Base-by-base conservation (phyloP, 345 rosid genomes). In the Populus alba region DNA sequence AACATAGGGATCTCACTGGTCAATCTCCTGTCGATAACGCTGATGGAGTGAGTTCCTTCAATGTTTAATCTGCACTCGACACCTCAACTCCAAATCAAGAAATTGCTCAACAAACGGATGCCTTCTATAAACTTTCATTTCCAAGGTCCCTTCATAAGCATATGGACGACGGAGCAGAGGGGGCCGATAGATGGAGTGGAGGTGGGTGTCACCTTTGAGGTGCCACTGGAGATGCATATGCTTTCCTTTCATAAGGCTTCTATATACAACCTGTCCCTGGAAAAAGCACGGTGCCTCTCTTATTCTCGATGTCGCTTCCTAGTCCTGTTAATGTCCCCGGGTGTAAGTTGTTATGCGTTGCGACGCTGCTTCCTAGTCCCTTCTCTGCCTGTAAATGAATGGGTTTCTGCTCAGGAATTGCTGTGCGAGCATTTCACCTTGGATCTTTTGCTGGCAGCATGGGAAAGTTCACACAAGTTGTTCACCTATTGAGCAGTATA, bases 381-480 rank as follows among this genome's bases (percentile, higher is more conserved):
- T n/a, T 53, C 51, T 29, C 4, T 72, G 68, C 71, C 66, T 37
- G 23, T 38, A 38, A 39, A 33, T 71, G 23, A 57, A 27, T 10
- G 59, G 7, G 55, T 66, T 66, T 59, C 67, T 31, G 67, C 51
- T 45, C 20, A 22, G 22, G n/a, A 39, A 66, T 27, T 67, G 8
- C 53, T n/a, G 31, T 5, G 57, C 31, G 17, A 37, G 39, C 39
- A 6, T 37, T 37, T 37, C 39, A 37, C 75, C 75, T 53, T 63
- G 20, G 79, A 35, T 39, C 61, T 66, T 13, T 81, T 62, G 39
- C 74, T 75, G 23, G 67, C 70, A 79, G 23, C 18, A 49, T n/a
- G 61, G 66, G 78, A 82, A 82, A 82, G 82, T 43, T 72, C 62
- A 75, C 77, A 79, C 75, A 72, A 49, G 43, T 68, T 53, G 47